Conservation (phyloP, 2,329 filamentous ascomycete species). For the Sarocladium brachiariae region DNA sequence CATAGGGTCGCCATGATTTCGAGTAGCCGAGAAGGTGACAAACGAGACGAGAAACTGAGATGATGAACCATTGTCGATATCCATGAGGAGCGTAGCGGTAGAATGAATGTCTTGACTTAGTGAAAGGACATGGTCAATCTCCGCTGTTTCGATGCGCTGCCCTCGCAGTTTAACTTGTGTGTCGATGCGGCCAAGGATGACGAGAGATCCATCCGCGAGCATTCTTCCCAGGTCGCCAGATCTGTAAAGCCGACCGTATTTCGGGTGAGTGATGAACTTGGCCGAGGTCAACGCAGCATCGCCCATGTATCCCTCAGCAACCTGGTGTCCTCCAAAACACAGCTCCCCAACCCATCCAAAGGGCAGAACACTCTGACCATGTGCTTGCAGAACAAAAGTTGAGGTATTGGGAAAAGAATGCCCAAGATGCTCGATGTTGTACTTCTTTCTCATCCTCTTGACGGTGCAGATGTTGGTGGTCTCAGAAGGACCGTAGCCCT, state of each 20-base stretch:
- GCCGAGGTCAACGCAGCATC: conserved; percentile 52
- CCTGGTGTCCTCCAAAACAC: conserved; percentile 80
- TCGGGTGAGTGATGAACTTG: conserved; percentile 63
- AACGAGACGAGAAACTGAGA: conserved; percentile 52
- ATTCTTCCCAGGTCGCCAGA: conserved; percentile 78
- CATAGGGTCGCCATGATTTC: conserved; percentile 21
- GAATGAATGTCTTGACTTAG: conserved; percentile 46
- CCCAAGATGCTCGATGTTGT: conserved; percentile 71
- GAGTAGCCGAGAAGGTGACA: conserved; percentile 44
- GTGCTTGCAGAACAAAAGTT: conserved; percentile 51
- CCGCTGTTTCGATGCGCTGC: conserved; percentile 70
- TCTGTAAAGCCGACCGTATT: conserved; percentile 68
- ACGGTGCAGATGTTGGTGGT: conserved; percentile 84
- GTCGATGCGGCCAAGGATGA: conserved; percentile 67
- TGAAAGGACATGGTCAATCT: conserved; percentile 61
- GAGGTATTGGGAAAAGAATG: conserved; percentile 69
- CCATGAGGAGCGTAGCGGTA: conserved; percentile 53
- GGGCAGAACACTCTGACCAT: conserved; percentile 49
- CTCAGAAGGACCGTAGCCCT: conserved; percentile 80
- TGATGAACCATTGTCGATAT: neutral
- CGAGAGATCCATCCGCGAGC: conserved; percentile 66
- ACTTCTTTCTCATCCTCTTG: conserved; percentile 49
- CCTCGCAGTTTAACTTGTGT: conserved; percentile 79
- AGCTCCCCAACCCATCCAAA: conserved; percentile 72
- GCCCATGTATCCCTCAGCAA: conserved; percentile 68